A percentile compares a stretch with the other conserved stretches of the same genome.
Evolutionary conservation across 2,329 filamentous ascomycete species (phyloP).

Genomic region (Fusarium sp.): DNA sequence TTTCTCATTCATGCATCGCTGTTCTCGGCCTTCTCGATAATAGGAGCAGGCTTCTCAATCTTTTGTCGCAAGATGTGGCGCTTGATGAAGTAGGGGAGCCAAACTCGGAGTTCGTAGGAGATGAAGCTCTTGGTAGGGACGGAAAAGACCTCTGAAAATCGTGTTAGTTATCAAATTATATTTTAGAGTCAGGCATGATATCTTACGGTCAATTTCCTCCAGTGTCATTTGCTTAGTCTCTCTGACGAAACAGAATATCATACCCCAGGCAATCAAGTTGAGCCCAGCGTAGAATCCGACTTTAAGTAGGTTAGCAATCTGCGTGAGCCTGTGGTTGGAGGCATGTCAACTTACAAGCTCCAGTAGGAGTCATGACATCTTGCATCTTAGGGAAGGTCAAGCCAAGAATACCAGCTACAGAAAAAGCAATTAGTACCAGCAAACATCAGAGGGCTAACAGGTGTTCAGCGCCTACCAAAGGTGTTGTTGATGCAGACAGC

Average conservation of each 20-base stretch:
- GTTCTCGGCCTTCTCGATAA: conserved; percentile 42
- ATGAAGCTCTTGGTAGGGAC: conserved; percentile 44
- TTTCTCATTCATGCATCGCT: neutral
- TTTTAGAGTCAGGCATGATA: rapidly evolving
- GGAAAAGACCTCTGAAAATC: neutral
- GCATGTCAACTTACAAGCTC: conserved; percentile 42
- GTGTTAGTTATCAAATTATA: neutral
- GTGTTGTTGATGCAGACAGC: conserved; percentile 53
- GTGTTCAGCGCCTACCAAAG: conserved; percentile 28
- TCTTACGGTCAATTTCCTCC: conserved; percentile 5
- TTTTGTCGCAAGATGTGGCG: conserved; percentile 51
- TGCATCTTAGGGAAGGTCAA: conserved; percentile 51
- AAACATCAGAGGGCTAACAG: neutral
- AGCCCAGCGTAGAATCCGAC: conserved; percentile 59
- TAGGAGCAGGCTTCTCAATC: conserved; percentile 48
- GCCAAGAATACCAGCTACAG: conserved; percentile 42
- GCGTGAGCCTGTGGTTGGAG: rapidly evolving
- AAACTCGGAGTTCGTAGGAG: conserved; percentile 48
- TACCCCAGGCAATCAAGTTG: conserved; percentile 57
- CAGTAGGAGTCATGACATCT: conserved; percentile 48
- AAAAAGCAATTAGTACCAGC: conserved; percentile 10
- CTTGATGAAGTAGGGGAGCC: conserved; percentile 55
- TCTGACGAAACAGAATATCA: conserved; percentile 61
- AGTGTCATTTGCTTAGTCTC: conserved; percentile 61
- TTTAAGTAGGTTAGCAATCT: conserved; percentile 28